Conservation (phyloP, 768 basidiomycete species). For the Dendrothele bispora region DNA sequence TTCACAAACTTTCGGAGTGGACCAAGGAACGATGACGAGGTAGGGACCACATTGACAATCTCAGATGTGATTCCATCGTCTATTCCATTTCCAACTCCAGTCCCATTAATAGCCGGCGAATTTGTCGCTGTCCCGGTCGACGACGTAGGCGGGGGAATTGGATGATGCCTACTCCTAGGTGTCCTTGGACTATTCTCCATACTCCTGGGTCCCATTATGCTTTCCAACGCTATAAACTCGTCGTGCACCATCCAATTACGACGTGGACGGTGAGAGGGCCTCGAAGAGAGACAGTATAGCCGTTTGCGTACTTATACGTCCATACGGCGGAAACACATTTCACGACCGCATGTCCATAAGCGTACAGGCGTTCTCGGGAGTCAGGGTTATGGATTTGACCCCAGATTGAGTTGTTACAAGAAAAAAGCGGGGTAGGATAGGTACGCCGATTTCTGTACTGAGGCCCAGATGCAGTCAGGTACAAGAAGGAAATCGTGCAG, state of each 20-base stretch:
- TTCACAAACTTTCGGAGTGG: constrained; percentile 94
- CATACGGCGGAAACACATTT: constrained; percentile 76
- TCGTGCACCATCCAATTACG: constrained; percentile 76
- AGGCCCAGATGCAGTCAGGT: constrained; percentile 7
- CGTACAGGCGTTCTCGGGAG: constrained; percentile 57
- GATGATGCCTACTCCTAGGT: too few species aligned
- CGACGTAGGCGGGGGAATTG: too few species aligned
- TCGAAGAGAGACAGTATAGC: constrained; percentile 74
- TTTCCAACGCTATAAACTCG: constrained; percentile 69
- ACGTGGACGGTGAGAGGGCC: constrained; percentile 75
- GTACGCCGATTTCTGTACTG: constrained; percentile 70
- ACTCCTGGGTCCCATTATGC: constrained; percentile 51
- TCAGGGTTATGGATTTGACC: constrained; percentile 80
- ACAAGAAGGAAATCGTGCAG: constrained; percentile 44
- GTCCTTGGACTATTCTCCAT: constrained; percentile 74
- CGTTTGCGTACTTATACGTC: constrained; percentile 81
- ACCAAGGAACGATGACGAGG: constrained; percentile 92
- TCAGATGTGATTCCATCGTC: too few species aligned
- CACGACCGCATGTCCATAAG: constrained; percentile 52
- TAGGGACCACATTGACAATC: constrained; percentile 91
- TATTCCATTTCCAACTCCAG: constrained; percentile 76
- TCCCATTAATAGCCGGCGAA: constrained; percentile 4
- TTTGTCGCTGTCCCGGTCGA: constrained; percentile 82
- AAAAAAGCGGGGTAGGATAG: constrained; percentile 82
- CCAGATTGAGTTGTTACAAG: constrained; percentile 83